A percentile compares a stretch with the other conserved stretches of the same genome.
These are phyloP conservation scores for Euphorbia neoarborescens DNA, from an alignment of 441 rosid genomes.

Conservation along the genomic window DNA sequence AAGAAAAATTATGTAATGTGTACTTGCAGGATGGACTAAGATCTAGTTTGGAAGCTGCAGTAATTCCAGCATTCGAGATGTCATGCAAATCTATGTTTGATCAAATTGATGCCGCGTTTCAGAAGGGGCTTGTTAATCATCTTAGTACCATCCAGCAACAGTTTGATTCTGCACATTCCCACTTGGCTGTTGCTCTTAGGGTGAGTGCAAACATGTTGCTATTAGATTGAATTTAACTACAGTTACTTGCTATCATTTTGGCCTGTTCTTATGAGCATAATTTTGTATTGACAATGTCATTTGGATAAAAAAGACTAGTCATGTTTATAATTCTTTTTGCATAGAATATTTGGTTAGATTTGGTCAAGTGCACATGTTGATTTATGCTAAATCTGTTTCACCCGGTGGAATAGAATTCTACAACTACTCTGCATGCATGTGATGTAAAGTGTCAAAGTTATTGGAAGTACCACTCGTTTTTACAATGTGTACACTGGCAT, in stretches of 20 bases:
- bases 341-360: not conserved
- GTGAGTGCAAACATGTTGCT: slow-evolving; percentile 28
- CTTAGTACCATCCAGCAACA: slow-evolving; percentile 51
- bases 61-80: slow-evolving; percentile 70
- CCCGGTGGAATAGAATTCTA: not conserved
- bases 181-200: slow-evolving; percentile 48
- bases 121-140: slow-evolving; percentile 48
- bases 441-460: not conserved
- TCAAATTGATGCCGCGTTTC: slow-evolving; percentile 61
- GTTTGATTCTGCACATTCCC: slow-evolving; percentile 51
- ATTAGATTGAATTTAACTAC: not conserved
- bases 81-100: slow-evolving; percentile 77
- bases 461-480: not conserved
- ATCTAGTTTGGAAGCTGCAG: slow-evolving; percentile 55
- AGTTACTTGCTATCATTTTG: not conserved
- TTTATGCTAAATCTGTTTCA: not conserved
- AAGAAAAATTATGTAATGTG: slow-evolving; percentile 10
- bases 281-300: not conserved
- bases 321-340: not conserved
- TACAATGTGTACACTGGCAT: not conserved
- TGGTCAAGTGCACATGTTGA: not conserved
- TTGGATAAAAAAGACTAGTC: not conserved
- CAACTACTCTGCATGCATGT: not conserved
- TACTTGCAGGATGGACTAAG: slow-evolving; percentile 55
- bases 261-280: not conserved